Base-by-base conservation (phyloP, 768 basidiomycete species). In the Polyporus arcularius region DNA sequence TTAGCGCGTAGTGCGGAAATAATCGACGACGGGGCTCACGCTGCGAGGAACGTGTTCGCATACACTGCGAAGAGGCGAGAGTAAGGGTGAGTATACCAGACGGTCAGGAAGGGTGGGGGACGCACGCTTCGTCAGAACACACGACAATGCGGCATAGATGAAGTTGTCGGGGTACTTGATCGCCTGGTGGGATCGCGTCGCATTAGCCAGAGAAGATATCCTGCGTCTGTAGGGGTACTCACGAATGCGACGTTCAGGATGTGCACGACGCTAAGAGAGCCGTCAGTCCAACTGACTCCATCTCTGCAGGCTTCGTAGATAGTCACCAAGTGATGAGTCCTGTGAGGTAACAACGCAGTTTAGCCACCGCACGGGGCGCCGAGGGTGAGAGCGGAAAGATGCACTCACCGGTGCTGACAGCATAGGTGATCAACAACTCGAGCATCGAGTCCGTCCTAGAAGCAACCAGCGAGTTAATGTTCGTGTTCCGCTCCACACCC, bases 21-120 rank as follows among this genome's bases (percentile, higher is more conserved):
- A 39, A 30, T 12, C 4, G n/a, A 28, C 31, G 40, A 14, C 31
- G 49, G 40, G 8, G 51, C 57, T 41, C 14, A 58, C 57, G 57
- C 57, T 28, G 50, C 57, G 10, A 58, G 26, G 57, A 58, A 58
- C 7, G 57, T 42, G 48, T 58, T 58, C 39, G 57, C 57, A 39
- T 58, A 58, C 28, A 58, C 55, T 57, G 46, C 5, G 5, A 2
- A 26, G 21, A 26, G 21, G 21, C 21, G 14, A 21, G 4, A 18
- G 18, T 38, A 10, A 56, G 28, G 2, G 12, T n/a, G 31, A n/a
- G 46, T 31, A 38, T 9, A 18, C 15, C 3, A 26, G 30, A 39
- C 45, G 26, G 4, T 26, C 14, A 56, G 32, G 9, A 39, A 5
- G 45, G 5, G n/a, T 16, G 45, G n/a, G 1, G 16, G 2, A 57